Percentiles rank a stretch among this genome's conserved stretches.
Conservation (phyloP, 2,329 filamentous ascomycete genomes). For the Fusarium piperis region DNA sequence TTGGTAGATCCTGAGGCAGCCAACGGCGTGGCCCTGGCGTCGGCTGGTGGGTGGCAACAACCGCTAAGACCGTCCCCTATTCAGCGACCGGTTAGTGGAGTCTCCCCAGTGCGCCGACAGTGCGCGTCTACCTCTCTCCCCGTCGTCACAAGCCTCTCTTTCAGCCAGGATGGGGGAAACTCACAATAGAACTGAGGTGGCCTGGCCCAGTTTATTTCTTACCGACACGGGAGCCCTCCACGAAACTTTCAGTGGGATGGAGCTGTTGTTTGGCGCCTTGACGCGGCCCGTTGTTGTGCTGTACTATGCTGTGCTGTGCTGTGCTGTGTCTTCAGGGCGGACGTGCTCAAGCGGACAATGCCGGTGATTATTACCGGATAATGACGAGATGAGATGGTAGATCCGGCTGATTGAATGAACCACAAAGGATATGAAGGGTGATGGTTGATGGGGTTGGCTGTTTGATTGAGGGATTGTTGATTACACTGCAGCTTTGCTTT, state of each 20-base stretch:
- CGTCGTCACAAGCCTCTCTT: slow-evolving; percentile 22
- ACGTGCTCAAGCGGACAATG: slow-evolving; percentile 15
- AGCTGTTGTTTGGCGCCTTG: slow-evolving; percentile 20
- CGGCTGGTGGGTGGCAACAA: slow-evolving; percentile 35
- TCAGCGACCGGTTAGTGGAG: slow-evolving; percentile 38
- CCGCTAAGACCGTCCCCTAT: slow-evolving; percentile 40
- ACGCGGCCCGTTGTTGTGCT: slow-evolving; percentile 19
- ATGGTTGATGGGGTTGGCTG: slow-evolving; percentile 28
- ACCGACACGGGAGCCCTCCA: slow-evolving; percentile 36
- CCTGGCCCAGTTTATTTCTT: slow-evolving; percentile 35
- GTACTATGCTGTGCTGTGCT: slow-evolving; percentile 9
- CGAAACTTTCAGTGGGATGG: slow-evolving; percentile 32
- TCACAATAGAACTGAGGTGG: not conserved
- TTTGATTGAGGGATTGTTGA: slow-evolving; percentile 32
- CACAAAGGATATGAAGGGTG: slow-evolving; percentile 25
- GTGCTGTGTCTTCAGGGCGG: slow-evolving; percentile 30
- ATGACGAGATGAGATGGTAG: slow-evolving; percentile 39
- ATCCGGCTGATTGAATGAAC: slow-evolving; percentile 13
- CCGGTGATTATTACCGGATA: slow-evolving; percentile 24
- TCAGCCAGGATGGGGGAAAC: slow-evolving; percentile 26
- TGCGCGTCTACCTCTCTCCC: slow-evolving; percentile 1
- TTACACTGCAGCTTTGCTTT: not conserved
- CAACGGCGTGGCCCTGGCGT: slow-evolving; percentile 34
- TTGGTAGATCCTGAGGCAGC: slow-evolving; percentile 40
- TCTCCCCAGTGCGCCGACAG: slow-evolving; percentile 19